Evolutionary conservation across 2,329 filamentous ascomycete species (phyloP), one percentile per base, ranked within the genome.

Genomic region (Periconia digitata): DNA sequence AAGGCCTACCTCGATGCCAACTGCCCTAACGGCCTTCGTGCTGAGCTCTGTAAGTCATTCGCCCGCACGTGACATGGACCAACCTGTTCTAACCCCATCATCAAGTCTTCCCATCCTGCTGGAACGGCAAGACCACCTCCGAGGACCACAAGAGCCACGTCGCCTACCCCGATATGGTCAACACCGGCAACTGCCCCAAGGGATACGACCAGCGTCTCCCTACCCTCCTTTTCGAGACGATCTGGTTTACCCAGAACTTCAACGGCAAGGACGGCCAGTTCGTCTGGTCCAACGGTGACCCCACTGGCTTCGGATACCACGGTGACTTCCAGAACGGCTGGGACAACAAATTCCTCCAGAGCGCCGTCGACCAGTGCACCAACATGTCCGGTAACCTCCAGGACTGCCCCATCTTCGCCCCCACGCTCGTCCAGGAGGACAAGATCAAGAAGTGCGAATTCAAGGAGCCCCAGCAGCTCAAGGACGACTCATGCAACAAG

Each of bases 1-100:
- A 95, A 95, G 79, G 72, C 74, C 0, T 95, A 83, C 66, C 78
- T 96, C 29, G 91, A 96, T 64, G 79, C 79, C 46, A 85, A 92
- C 73, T 97, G 92, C 74, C 73, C 74, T n/a, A 81, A 95, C 62
- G 92, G 92, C 49, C 85, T 89, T 45, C 83, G 86, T 45, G 79
- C 82, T 49, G 85, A 89, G 61, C 74, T 89, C 40, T 85, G 46
- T 49, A 34, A 36, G 46, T 41, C 12, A 12, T 23, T 36, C 7
- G 22, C 4, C 7, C 41, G 13, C 21, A 18, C 16, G 12, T 18
- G 7, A 4, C 12, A 17, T 16, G 10, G 17, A 27, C 23, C 21
- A 17, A 21, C 13, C 27, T 32, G 12, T 32, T 5, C 40, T 47
- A 47, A 47, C 34, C 5, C 4, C 12, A 13, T 15, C 17, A 23